These are phyloP conservation scores for Boletus coffeatus DNA, from an alignment of 1,284 basidiomycete genomes.

Conservation along the genomic window DNA sequence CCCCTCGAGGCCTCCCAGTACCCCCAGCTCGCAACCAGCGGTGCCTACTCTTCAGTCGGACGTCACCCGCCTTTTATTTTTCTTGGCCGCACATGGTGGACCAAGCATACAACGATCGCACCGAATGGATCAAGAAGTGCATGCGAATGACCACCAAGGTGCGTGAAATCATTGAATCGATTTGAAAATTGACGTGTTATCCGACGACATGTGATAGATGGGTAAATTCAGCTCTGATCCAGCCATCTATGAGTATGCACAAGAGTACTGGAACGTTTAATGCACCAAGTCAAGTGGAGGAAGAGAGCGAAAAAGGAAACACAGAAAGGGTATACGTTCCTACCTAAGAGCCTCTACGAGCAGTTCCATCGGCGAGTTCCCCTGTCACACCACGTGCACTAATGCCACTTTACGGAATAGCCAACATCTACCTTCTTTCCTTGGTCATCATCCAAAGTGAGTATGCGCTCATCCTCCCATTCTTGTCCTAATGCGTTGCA, in stretches of 20 bases:
- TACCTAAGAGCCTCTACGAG: no score
- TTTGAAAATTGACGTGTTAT: constrained; percentile 4
- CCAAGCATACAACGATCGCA: constrained; percentile 74
- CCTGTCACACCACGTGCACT: no score
- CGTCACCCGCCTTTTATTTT: neutral
- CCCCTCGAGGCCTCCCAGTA: no score
- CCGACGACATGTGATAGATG: constrained; percentile 51
- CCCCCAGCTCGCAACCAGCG: no score
- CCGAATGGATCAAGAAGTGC: constrained; percentile 88
- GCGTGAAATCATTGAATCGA: constrained; percentile 10
- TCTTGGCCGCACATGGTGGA: constrained; percentile 69
- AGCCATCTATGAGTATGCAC: constrained; percentile 84
- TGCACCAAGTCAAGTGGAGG: constrained; percentile 30
- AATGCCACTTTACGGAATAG: no score
- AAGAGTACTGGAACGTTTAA: constrained; percentile 75
- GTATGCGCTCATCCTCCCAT: constrained; percentile 12
- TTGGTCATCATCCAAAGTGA: constrained; percentile 54
- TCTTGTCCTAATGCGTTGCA: constrained; percentile 27
- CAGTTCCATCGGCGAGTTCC: no score
- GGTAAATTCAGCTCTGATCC: constrained; percentile 93
- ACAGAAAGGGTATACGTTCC: neutral
- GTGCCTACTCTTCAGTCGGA: no score
- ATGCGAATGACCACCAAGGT: constrained; percentile 79
- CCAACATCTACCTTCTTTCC: no score
- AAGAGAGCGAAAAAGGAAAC: neutral